These are phyloP conservation scores for Coemansia sp. DNA, from an alignment of 192 early-diverging fungal genomes.

Conservation along the genomic window DNA sequence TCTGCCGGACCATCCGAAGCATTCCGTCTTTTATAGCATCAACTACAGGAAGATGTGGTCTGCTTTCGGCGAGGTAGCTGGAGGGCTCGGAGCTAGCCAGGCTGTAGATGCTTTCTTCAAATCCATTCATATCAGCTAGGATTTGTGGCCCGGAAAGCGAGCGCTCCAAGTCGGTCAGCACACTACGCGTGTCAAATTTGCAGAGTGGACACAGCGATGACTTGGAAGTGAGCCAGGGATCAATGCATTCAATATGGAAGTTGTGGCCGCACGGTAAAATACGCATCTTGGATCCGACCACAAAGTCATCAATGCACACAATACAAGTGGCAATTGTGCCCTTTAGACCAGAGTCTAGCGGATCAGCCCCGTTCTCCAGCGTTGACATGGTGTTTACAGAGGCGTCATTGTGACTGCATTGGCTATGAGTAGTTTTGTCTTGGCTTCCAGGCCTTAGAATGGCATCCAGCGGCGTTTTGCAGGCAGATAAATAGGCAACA, in stretches of 20 bases:
- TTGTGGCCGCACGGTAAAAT: conserved; percentile 56
- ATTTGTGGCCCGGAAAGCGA: conserved; percentile 29
- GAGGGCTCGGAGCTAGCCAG: conserved; percentile 25
- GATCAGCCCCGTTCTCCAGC: not conserved
- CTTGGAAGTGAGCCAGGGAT: conserved; percentile 55
- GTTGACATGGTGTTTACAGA: not conserved
- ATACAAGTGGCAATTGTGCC: conserved; percentile 52
- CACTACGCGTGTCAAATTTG: conserved; percentile 50
- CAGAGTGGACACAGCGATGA: conserved; percentile 55
- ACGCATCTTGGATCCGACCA: conserved; percentile 46
- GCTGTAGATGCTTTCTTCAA: conserved; percentile 21
- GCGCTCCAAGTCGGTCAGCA: conserved; percentile 49
- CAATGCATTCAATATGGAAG: conserved; percentile 58
- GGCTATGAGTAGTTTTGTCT: conserved; percentile 9
- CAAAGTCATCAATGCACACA: conserved; percentile 56
- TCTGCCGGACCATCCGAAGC: not conserved
- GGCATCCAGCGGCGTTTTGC: conserved; percentile 40
- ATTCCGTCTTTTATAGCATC: not conserved
- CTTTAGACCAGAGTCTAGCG: conserved; percentile 10
- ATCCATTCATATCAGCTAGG: conserved; percentile 4
- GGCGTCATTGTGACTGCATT: not conserved
- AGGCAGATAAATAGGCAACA: conserved; percentile 30
- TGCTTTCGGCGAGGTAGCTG: conserved; percentile 46
- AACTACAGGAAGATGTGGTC: conserved; percentile 17
- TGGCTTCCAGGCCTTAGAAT: conserved; percentile 30